Evolutionary conservation across 208 protist species (phyloP).

Genomic region (Leishmania martiniquensis): DNA sequence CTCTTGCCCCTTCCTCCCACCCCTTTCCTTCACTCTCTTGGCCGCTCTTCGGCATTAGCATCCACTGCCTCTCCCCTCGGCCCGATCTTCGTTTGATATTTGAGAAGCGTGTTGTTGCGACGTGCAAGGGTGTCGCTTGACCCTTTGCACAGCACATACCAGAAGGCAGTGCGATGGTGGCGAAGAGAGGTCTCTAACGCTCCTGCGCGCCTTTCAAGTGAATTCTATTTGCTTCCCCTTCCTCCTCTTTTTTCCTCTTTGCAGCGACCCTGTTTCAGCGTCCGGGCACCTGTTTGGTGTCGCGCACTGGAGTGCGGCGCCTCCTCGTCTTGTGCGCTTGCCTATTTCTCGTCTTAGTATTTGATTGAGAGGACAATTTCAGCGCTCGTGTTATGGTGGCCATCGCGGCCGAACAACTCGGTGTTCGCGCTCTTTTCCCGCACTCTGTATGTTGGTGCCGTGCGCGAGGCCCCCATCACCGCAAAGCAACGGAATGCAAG

Average conservation of each 20-base stretch:
- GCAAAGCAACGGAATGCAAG: too few relatives aligned
- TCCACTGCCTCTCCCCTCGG: too few relatives aligned
- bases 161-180: background rate
- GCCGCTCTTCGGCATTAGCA: background rate
- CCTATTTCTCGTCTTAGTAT: background rate
- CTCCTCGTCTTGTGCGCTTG: background rate
- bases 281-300: background rate
- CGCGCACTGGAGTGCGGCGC: background rate
- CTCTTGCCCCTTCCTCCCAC: background rate
- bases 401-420: too few relatives aligned
- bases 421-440: too few relatives aligned
- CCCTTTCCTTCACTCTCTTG: background rate
- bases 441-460: too few relatives aligned
- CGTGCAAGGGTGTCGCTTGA: too few relatives aligned
- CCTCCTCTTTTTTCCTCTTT: background rate
- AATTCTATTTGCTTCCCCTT: background rate
- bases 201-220: background rate
- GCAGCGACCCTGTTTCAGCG: background rate
- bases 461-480: too few relatives aligned
- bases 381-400: background rate
- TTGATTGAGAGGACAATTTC: background rate
- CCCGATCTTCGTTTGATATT: too few relatives aligned
- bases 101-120: too few relatives aligned
- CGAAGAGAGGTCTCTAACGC: background rate
- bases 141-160: too few relatives aligned